Evolutionary conservation across 2,329 filamentous ascomycete genomes (phyloP).

Genomic region (Verticillium isaacii): DNA sequence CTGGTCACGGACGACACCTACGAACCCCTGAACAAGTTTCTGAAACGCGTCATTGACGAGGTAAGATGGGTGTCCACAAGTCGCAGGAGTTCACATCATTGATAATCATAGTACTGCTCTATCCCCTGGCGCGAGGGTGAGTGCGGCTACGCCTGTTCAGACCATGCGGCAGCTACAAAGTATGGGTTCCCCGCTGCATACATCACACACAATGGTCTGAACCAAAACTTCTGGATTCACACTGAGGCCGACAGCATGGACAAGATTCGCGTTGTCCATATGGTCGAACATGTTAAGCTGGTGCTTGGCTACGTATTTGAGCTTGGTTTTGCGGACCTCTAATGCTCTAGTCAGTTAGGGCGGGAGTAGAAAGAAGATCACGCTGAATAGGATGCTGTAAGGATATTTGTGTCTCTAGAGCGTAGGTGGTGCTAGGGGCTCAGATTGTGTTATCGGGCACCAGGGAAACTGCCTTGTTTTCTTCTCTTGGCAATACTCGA

Average conservation of each 20-base stretch:
- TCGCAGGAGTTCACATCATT: background rate
- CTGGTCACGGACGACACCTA: background rate
- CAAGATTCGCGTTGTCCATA: background rate
- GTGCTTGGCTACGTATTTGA: background rate
- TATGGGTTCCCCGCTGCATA: constrained; percentile 20
- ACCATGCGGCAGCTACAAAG: constrained; percentile 24
- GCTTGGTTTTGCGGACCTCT: constrained; percentile 1
- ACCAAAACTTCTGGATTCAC: background rate
- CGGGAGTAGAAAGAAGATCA: too few relatives aligned
- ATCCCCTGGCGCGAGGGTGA: background rate
- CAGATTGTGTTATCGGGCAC: too few relatives aligned
- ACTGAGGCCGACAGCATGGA: background rate
- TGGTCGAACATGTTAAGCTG: constrained; percentile 1
- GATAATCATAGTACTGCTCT: background rate
- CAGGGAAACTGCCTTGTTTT: too few relatives aligned
- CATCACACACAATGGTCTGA: background rate
- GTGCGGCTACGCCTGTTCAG: constrained; percentile 39
- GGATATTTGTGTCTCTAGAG: too few relatives aligned
- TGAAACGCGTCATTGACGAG: background rate
- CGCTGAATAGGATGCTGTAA: too few relatives aligned
- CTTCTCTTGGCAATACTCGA: too few relatives aligned
- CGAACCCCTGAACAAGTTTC: background rate
- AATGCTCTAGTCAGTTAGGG: background rate
- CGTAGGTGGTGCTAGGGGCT: too few relatives aligned
- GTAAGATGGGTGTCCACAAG: background rate